A percentile compares a stretch with the other conserved stretches of the same genome.
These are phyloP conservation scores for Zygotorulaspora florentina DNA, from an alignment of 805 yeast species.

Conservation along the genomic window DNA sequence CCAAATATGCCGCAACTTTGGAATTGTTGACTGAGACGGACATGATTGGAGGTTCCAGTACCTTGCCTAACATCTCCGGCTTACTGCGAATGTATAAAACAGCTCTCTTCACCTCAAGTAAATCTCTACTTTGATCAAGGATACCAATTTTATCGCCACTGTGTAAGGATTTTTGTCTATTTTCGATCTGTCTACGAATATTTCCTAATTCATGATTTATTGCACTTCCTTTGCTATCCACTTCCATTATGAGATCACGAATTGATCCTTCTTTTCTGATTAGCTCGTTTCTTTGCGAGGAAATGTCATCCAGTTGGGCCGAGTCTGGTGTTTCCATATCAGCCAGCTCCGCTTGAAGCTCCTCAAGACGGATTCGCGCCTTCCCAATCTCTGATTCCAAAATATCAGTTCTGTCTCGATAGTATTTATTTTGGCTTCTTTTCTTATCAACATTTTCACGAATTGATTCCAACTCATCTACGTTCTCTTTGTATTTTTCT, in stretches of 20 bases:
- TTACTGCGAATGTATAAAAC: slow-evolving; percentile 34
- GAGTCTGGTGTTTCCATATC: slow-evolving; percentile 18
- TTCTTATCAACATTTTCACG: slow-evolving; percentile 18
- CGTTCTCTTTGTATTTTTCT: slow-evolving; percentile 13
- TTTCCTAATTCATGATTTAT: slow-evolving; percentile 41
- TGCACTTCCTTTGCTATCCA: slow-evolving; percentile 33
- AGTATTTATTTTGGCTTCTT: slow-evolving; percentile 19
- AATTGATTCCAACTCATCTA: slow-evolving; percentile 16
- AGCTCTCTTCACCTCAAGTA: slow-evolving; percentile 34
- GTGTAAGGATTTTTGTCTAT: slow-evolving; percentile 37
- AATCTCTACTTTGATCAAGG: slow-evolving; percentile 37
- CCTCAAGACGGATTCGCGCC: slow-evolving; percentile 10
- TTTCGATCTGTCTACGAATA: slow-evolving; percentile 34
- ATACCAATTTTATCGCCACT: slow-evolving; percentile 51
- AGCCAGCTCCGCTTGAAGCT: slow-evolving; percentile 7
- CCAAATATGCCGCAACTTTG: slow-evolving; percentile 51
- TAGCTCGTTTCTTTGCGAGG: slow-evolving; percentile 24
- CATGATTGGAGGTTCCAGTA: slow-evolving; percentile 73
- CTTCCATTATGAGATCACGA: slow-evolving; percentile 17
- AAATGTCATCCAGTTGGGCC: slow-evolving; percentile 13
- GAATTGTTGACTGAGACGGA: slow-evolving; percentile 52
- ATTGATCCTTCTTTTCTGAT: slow-evolving; percentile 18
- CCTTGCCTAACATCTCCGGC: slow-evolving; percentile 38
- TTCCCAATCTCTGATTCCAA: slow-evolving; percentile 15
- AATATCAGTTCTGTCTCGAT: slow-evolving; percentile 20